A percentile compares a stretch with the other conserved stretches of the same genome.
Evolutionary conservation across 148 eudicot genomes (phyloP).

Genomic region (Selenicereus undatus): DNA sequence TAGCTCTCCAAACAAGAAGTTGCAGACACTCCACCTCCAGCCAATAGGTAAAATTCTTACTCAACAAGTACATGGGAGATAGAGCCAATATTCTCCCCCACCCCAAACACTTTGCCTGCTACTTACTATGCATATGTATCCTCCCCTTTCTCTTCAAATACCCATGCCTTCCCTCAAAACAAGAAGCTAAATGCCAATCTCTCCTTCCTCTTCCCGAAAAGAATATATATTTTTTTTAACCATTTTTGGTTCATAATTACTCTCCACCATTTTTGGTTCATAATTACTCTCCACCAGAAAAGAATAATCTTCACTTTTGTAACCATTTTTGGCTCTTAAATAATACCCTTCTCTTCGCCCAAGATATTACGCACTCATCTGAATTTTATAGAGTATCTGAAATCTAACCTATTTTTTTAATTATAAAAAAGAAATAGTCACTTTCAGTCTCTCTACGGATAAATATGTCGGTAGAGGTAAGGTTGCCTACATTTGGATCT

Average conservation of each 20-base stretch:
- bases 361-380: neutral
- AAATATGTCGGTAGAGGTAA: too few species aligned
- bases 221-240: neutral
- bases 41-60: neutral
- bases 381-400: neutral
- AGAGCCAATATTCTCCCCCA: slow-evolving; percentile 10
- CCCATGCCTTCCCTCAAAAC: slow-evolving; percentile 9
- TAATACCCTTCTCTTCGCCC: neutral
- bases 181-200: slow-evolving; percentile 13
- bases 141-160: neutral
- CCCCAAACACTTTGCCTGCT: neutral
- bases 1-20: neutral
- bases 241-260: neutral
- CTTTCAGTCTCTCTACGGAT: too few species aligned
- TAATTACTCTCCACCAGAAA: neutral
- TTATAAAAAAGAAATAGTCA: neutral
- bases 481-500: too few species aligned
- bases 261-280: neutral
- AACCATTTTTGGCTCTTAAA: neutral
- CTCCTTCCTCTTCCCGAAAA: neutral
- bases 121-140: neutral
- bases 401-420: neutral
- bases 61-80: slow-evolving; percentile 7
- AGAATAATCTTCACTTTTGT: too few species aligned
- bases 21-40: slow-evolving; percentile 1